phyloP scores from a whole-genome alignment of 2,329 filamentous ascomycete species.

The Calonectria crousiana region DNA sequence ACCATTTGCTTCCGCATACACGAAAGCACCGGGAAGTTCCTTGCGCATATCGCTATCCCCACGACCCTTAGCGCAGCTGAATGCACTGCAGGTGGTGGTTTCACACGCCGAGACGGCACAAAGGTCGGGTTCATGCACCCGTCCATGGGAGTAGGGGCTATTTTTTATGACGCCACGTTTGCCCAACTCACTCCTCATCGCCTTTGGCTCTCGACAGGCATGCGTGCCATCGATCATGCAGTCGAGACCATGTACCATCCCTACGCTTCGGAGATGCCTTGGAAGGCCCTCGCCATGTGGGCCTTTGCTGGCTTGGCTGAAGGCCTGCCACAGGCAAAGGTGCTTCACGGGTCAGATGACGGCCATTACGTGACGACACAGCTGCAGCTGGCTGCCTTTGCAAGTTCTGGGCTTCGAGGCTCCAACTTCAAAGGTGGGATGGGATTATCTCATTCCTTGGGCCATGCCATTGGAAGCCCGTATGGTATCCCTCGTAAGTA shows the following conservation, averaged over 20 bases:
- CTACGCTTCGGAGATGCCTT: constrained; percentile 35
- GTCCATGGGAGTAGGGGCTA: constrained; percentile 31
- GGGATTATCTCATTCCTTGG: constrained; percentile 28
- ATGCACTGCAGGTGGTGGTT: constrained; percentile 41
- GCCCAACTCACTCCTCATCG: constrained; percentile 32
- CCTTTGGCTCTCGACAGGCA: constrained; percentile 37
- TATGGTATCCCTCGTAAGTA: constrained; percentile 38
- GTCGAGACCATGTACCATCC: constrained; percentile 40
- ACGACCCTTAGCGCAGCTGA: constrained; percentile 39
- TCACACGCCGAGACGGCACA: constrained; percentile 36
- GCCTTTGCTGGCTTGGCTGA: constrained; percentile 21
- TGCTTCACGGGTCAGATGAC: constrained; percentile 24
- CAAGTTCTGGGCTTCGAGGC: constrained; percentile 37
- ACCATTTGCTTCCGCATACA: constrained; percentile 42
- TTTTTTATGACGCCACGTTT: constrained; percentile 34
- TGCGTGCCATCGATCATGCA: constrained; percentile 39
- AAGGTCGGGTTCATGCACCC: constrained; percentile 41
- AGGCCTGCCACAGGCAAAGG: constrained; percentile 17
- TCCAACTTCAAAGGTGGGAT: constrained; percentile 33
- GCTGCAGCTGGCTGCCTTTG: constrained; percentile 38
- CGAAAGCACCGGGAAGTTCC: constrained; percentile 26
- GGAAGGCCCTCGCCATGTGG: constrained; percentile 37
- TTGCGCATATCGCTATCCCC: constrained; percentile 31
- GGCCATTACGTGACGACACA: constrained; percentile 30
- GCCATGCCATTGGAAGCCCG: constrained; percentile 31